Evolutionary conservation across 176 grass and related monocot species (phyloP), one percentile per base, ranked within the genome.

Genomic region (Cenchrus purpureus): DNA sequence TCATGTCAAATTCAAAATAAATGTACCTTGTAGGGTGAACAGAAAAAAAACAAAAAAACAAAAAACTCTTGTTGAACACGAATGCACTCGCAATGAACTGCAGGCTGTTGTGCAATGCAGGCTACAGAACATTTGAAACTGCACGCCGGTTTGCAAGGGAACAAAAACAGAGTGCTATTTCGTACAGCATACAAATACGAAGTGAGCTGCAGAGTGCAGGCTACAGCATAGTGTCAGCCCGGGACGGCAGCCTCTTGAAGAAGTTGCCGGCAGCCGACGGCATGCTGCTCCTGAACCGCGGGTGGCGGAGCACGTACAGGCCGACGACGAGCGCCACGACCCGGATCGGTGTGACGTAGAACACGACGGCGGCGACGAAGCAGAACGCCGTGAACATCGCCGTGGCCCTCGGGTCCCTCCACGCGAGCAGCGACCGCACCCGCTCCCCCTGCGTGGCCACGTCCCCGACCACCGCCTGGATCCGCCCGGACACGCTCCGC

Each of bases 381-480:
- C 88, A 97, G 72, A 92, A 44, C 20, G 60, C 42, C 22, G 86
- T 76, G 78, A 94, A 97, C 7, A 94, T 9, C 46, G 83, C 70
- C 28, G 95, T 97, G 6, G 92, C 92, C 79, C 92, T 71, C 2
- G 95, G 95, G 54, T 97, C 92, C 75, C 92, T 88, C 95, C 92
- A 97, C 83, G 86, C 83, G 8, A 97, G 73, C 86, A 97, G 76
- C 62, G 95, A 84, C 83, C 82, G 85, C 43, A 92, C 58, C 68
- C 95, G 73, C 88, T 97, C 92, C 9, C 90, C 92, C 75, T 94
- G 92, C 82, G 88, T 91, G n/a, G 95, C 95, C 83, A 92, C 60
- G 79, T 97, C 90, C 3, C 90, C 90, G 48, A 91, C 92, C 86
- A 94, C 87, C 73, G 86, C 87, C 86, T 94, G 95, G 73, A 97